Evolutionary conservation across 2,329 filamentous ascomycete genomes (phyloP).

Genomic region (Teratosphaeria epicoccoides): DNA sequence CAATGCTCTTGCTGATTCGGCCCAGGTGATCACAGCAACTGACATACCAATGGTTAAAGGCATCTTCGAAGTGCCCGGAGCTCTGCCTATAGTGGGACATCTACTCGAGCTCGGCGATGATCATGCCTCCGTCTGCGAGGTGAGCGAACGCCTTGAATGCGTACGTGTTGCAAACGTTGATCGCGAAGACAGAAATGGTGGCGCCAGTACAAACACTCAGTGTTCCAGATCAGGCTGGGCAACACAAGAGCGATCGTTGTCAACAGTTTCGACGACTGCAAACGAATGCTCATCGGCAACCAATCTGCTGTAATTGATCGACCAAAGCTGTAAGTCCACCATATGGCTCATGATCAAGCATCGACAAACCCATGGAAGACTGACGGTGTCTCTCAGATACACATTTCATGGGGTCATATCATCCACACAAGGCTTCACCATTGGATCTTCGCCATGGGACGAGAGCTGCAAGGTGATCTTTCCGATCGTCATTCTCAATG

Average conservation of each 20-base stretch:
- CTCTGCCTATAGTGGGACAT: constrained; percentile 41
- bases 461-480: constrained; percentile 34
- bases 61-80: constrained; percentile 41
- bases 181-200: constrained; percentile 31
- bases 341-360: constrained; percentile 19
- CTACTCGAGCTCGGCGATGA: constrained; percentile 43
- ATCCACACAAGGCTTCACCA: constrained; percentile 44
- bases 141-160: neutral
- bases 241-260: constrained; percentile 44
- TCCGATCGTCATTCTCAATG: neutral
- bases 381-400: neutral
- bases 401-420: constrained; percentile 46
- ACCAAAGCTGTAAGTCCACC: constrained; percentile 3
- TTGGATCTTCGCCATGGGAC: constrained; percentile 45
- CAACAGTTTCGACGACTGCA: constrained; percentile 44
- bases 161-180: neutral
- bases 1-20: neutral
- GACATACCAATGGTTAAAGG: constrained; percentile 41
- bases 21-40: constrained; percentile 20
- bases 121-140: constrained; percentile 42
- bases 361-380: constrained; percentile 35
- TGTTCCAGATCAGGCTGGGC: constrained; percentile 44
- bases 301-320: constrained; percentile 34
- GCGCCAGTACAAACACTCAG: constrained; percentile 36
- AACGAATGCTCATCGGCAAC: constrained; percentile 40